phyloP scores from a whole-genome alignment of 1,139 yeast genomes.

The Debaryomyces udenii region DNA sequence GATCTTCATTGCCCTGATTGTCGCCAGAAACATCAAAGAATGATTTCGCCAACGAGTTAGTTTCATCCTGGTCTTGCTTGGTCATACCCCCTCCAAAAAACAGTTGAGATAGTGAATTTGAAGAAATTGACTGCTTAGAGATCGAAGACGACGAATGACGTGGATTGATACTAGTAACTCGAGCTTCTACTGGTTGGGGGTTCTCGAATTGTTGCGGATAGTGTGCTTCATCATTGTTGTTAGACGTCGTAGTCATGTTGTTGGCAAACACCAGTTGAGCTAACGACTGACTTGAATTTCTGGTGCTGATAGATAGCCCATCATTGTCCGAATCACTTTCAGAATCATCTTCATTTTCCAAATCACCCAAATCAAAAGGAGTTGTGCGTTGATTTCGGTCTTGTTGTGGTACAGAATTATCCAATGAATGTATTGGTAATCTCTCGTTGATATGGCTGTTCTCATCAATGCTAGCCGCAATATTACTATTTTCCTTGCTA shows the following conservation, averaged over 20 bases:
- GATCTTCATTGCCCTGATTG: conserved; percentile 11
- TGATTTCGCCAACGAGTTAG: conserved; percentile 5
- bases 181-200: conserved; percentile 32
- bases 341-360: conserved; percentile 19
- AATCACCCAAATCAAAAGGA: conserved; percentile 24
- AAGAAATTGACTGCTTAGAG: conserved; percentile 45
- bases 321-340: conserved; percentile 30
- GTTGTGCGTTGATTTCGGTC: conserved; percentile 9
- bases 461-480: background rate
- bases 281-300: conserved; percentile 48
- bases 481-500: background rate
- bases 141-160: conserved; percentile 39
- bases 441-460: conserved; percentile 2
- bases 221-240: conserved; percentile 17
- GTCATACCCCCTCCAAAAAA: conserved; percentile 30
- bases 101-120: conserved; percentile 39
- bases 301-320: conserved; percentile 45
- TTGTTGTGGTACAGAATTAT: conserved; percentile 4
- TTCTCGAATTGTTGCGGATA: conserved; percentile 24
- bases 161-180: conserved; percentile 36
- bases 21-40: conserved; percentile 5
- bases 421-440: conserved; percentile 10
- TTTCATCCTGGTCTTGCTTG: conserved; percentile 7
- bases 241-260: conserved; percentile 24
- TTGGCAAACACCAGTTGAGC: conserved; percentile 48